phyloP scores from a whole-genome alignment of 208 protist genomes.

The Blastocrithidia nonstop region DNA sequence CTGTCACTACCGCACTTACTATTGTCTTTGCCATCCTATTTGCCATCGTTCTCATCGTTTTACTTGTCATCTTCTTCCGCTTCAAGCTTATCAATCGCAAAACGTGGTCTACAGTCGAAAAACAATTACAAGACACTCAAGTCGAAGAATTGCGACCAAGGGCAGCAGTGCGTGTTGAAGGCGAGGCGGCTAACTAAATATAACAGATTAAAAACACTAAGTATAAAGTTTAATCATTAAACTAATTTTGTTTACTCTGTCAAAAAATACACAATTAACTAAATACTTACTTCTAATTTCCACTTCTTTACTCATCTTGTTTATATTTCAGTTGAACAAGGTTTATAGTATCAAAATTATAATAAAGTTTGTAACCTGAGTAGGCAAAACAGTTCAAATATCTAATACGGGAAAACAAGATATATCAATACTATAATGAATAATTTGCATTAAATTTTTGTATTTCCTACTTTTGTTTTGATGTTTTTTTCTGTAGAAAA shows the following conservation, averaged over 20 bases:
- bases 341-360: background rate
- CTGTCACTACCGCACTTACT: slow-evolving; percentile 12
- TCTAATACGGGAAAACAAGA: background rate
- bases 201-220: slow-evolving; percentile 1
- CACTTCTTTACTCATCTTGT: background rate
- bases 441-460: background rate
- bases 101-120: background rate
- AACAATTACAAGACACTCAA: background rate
- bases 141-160: background rate
- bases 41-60: slow-evolving; percentile 3
- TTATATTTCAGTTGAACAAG: background rate
- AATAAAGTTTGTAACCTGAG: background rate
- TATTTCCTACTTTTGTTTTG: background rate
- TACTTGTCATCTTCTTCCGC: slow-evolving; percentile 4
- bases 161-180: too few relatives aligned
- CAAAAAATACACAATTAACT: background rate
- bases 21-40: slow-evolving; percentile 15
- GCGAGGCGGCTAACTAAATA: background rate
- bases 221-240: background rate
- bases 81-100: background rate
- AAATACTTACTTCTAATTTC: background rate
- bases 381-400: background rate
- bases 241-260: too few relatives aligned
- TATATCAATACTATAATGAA: background rate
- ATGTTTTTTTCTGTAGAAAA: background rate